Conservation (phyloP, 345 rosid species). For the Lepidium didymum region DNA sequence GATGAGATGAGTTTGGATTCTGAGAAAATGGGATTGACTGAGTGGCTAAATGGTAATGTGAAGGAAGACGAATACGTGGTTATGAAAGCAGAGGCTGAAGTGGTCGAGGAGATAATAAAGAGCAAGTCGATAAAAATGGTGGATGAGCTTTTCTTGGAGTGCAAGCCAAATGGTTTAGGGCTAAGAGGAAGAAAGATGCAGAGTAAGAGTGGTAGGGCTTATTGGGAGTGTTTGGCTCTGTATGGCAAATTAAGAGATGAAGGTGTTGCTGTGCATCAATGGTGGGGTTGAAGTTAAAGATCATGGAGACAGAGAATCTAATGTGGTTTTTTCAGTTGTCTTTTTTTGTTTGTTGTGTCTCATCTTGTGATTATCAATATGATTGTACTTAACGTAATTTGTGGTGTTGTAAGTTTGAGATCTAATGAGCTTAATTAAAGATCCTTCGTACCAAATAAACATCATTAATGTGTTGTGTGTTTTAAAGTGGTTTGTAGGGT, state of each 20-base stretch:
- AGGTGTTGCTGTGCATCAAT: constrained; percentile 78
- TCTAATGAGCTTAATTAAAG: constrained; percentile 1
- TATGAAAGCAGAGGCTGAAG: constrained; percentile 78
- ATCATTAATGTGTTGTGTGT: too few relatives aligned
- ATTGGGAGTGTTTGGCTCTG: constrained; percentile 81
- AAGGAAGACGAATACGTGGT: constrained; percentile 66
- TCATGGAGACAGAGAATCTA: constrained; percentile 20
- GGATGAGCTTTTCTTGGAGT: constrained; percentile 84
- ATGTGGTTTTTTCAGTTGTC: background rate
- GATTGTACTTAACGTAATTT: constrained; percentile 9
- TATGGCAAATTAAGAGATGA: constrained; percentile 72
- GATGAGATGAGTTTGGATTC: constrained; percentile 20
- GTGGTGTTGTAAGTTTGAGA: constrained; percentile 10
- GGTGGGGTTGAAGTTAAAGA: constrained; percentile 54
- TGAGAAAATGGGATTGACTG: constrained; percentile 39
- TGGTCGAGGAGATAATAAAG: constrained; percentile 65
- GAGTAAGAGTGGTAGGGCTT: constrained; percentile 45
- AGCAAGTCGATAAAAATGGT: constrained; percentile 50
- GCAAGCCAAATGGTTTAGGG: constrained; percentile 49
- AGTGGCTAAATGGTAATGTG: constrained; percentile 62
- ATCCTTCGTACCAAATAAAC: background rate
- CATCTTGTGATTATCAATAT: background rate
- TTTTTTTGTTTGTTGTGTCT: background rate
- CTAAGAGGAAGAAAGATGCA: constrained; percentile 21
- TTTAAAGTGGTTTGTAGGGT: too few relatives aligned